Percentiles rank a stretch among this genome's conserved stretches.
Conservation (phyloP, 2,329 filamentous ascomycete species). For the Pseudogymnoascus sp. region DNA sequence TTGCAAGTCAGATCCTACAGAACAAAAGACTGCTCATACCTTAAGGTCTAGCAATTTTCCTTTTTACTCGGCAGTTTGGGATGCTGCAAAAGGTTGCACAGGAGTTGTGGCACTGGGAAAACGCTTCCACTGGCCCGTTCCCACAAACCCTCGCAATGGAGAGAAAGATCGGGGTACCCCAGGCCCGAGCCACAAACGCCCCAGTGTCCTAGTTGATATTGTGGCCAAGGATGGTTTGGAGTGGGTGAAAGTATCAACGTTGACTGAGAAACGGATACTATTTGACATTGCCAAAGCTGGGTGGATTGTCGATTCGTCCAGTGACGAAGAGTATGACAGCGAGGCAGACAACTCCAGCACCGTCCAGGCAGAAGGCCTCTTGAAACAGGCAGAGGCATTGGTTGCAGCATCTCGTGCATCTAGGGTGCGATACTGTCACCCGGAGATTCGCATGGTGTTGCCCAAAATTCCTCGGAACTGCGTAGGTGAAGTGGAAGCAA, state of each 20-base stretch:
- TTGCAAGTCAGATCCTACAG: slow-evolving; percentile 19
- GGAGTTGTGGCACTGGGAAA: slow-evolving; percentile 51
- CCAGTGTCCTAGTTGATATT: slow-evolving; percentile 53
- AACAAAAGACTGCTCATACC: slow-evolving; percentile 40
- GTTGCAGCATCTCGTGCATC: slow-evolving; percentile 47
- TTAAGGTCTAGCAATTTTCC: slow-evolving; percentile 58
- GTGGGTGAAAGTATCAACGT: slow-evolving; percentile 62
- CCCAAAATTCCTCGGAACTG: slow-evolving; percentile 47
- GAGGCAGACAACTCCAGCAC: slow-evolving; percentile 33
- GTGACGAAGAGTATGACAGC: slow-evolving; percentile 38
- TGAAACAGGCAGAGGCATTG: slow-evolving; percentile 53
- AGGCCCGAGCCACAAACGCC: slow-evolving; percentile 12
- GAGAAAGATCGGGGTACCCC: slow-evolving; percentile 13
- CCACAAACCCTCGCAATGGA: slow-evolving; percentile 16
- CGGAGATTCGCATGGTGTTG: slow-evolving; percentile 51
- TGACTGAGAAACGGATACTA: slow-evolving; percentile 54
- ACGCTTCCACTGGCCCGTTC: slow-evolving; percentile 41
- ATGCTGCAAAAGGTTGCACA: slow-evolving; percentile 47
- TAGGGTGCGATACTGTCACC: slow-evolving; percentile 51
- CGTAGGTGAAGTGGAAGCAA: slow-evolving; percentile 45
- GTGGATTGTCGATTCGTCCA: slow-evolving; percentile 43
- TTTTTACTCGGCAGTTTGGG: slow-evolving; percentile 58
- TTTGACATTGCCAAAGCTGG: slow-evolving; percentile 64
- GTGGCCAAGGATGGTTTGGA: slow-evolving; percentile 53
- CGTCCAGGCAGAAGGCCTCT: slow-evolving; percentile 42